A percentile compares a stretch with the other conserved stretches of the same genome.
phyloP scores from a whole-genome alignment of 805 yeast genomes.

The Schwanniomyces occidentalis region DNA sequence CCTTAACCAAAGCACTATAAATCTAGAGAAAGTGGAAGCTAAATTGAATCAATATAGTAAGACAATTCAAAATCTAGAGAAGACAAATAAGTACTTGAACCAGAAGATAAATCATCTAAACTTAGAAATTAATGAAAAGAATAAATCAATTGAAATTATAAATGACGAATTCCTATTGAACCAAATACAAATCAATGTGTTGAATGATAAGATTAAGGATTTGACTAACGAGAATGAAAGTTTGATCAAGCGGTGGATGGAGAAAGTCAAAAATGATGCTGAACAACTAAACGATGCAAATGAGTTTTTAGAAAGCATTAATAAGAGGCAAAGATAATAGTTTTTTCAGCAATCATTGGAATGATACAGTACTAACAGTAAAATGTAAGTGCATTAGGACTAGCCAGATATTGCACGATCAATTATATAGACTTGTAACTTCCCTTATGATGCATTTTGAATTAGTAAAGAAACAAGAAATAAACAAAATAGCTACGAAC shows the following conservation, averaged over 20 bases:
- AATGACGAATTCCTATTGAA: constrained; percentile 67
- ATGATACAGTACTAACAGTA: too few species aligned
- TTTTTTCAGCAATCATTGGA: too few species aligned
- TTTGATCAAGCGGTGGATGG: constrained; percentile 48
- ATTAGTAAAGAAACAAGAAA: too few species aligned
- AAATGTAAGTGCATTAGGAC: too few species aligned
- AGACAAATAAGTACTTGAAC: constrained; percentile 16
- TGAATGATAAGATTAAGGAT: constrained; percentile 35
- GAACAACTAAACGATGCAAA: constrained; percentile 56
- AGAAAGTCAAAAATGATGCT: constrained; percentile 52
- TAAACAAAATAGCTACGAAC: too few species aligned
- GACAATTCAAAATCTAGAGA: constrained; percentile 16
- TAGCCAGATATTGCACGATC: too few species aligned
- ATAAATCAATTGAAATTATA: constrained; percentile 55
- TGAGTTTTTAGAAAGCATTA: constrained; percentile 19
- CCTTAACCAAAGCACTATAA: constrained; percentile 26
- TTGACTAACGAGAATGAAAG: constrained; percentile 50
- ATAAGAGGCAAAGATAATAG: background rate
- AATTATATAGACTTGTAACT: too few species aligned
- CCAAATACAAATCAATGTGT: constrained; percentile 57
- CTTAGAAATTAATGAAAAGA: constrained; percentile 44
- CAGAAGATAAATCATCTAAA: constrained; percentile 22
- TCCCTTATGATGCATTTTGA: too few species aligned
- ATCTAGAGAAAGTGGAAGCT: constrained; percentile 22
- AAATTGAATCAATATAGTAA: constrained; percentile 10